These are phyloP conservation scores for Arabidopsis arenosa DNA, from an alignment of 345 rosid species.

Conservation along the genomic window DNA sequence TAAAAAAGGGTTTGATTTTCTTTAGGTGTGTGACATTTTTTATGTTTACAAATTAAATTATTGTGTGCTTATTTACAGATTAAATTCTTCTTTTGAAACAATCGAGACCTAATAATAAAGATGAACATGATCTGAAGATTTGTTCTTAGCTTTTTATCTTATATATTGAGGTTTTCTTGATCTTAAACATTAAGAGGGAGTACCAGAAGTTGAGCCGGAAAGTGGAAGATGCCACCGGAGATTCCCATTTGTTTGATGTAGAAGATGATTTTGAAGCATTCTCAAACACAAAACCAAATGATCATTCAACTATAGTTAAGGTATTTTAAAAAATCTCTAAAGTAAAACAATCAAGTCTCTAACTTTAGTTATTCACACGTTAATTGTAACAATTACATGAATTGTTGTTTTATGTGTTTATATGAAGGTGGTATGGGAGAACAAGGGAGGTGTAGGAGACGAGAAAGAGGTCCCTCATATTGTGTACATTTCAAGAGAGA, in stretches of 20 bases:
- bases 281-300: slow-evolving; percentile 41
- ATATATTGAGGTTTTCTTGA: background rate
- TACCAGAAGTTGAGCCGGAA: slow-evolving; percentile 53
- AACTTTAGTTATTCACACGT: background rate
- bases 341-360: no score
- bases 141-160: background rate
- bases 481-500: slow-evolving; percentile 64
- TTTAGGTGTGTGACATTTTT: background rate
- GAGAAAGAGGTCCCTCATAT: slow-evolving; percentile 53
- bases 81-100: no score
- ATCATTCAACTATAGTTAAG: slow-evolving; percentile 66
- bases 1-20: slow-evolving; percentile 15
- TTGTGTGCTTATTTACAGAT: no score
- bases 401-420: background rate
- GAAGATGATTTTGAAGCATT: slow-evolving; percentile 52
- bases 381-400: background rate
- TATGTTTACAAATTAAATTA: no score
- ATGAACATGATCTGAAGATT: no score
- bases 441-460: slow-evolving; percentile 40
- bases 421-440: slow-evolving; percentile 58
- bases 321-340: slow-evolving; percentile 35
- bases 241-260: slow-evolving; percentile 24
- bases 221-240: slow-evolving; percentile 48
- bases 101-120: no score
- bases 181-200: slow-evolving; percentile 44